Evolutionary conservation across 441 rosid species (phyloP).

Genomic region (Cnidoscolus chayamansa): DNA sequence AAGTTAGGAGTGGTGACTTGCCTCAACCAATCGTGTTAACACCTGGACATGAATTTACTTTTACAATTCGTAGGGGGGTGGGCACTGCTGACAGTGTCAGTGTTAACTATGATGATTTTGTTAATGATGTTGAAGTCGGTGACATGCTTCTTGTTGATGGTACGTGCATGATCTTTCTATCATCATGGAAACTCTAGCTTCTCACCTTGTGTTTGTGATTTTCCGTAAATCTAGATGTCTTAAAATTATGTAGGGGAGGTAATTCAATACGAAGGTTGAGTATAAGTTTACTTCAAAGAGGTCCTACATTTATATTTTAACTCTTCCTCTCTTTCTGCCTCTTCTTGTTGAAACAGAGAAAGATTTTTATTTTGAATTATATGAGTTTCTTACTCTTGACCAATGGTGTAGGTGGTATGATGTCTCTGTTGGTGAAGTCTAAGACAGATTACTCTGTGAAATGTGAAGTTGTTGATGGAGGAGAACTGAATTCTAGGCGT

Average conservation of each 20-base stretch:
- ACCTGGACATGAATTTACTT: slow-evolving; percentile 88
- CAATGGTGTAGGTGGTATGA: slow-evolving; percentile 81
- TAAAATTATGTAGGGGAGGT: background rate
- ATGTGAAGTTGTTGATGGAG: slow-evolving; percentile 96
- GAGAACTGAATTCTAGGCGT: slow-evolving; percentile 96
- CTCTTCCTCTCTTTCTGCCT: background rate
- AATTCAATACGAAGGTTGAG: background rate
- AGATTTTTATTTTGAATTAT: slow-evolving; percentile 2
- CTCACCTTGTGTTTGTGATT: background rate
- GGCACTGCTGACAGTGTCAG: slow-evolving; percentile 78
- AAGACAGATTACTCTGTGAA: slow-evolving; percentile 90
- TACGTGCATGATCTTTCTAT: slow-evolving; percentile 27
- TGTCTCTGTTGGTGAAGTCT: slow-evolving; percentile 85
- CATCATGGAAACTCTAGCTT: background rate
- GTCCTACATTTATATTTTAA: background rate
- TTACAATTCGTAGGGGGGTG: slow-evolving; percentile 86
- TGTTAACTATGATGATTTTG: slow-evolving; percentile 96
- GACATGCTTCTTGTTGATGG: slow-evolving; percentile 99
- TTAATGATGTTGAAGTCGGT: slow-evolving; percentile 83
- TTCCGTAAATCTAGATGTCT: background rate
- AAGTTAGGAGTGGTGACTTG: slow-evolving; percentile 98
- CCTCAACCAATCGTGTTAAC: slow-evolving; percentile 72
- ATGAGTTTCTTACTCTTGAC: slow-evolving; percentile 20
- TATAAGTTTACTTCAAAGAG: background rate
- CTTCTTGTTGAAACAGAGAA: background rate